These are phyloP conservation scores for Aegilops umbellulata DNA, from an alignment of 176 grass and related monocot genomes.

Conservation along the genomic window DNA sequence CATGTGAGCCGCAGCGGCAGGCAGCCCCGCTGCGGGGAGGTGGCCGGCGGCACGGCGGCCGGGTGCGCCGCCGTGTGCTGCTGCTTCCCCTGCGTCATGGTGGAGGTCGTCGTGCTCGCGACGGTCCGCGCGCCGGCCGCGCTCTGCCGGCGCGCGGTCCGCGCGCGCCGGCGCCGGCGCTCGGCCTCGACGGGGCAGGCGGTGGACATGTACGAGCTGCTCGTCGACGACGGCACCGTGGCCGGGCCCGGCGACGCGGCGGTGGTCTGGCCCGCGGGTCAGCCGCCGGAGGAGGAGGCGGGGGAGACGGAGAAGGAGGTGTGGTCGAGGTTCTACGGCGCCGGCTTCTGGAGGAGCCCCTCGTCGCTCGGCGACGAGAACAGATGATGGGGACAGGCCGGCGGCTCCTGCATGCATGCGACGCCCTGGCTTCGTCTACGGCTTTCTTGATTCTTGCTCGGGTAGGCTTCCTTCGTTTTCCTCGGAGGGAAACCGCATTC, in stretches of 20 bases:
- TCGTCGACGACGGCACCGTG: slow-evolving; percentile 24
- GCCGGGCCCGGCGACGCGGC: background rate
- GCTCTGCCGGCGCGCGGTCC: slow-evolving; percentile 46
- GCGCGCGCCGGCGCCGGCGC: slow-evolving; percentile 23
- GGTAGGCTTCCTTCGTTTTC: slow-evolving; percentile 32
- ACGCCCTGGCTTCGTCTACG: background rate
- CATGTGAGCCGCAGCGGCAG: background rate
- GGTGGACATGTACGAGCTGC: slow-evolving; percentile 52
- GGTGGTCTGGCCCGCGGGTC: background rate
- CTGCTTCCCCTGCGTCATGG: slow-evolving; percentile 67
- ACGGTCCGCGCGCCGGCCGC: slow-evolving; percentile 65
- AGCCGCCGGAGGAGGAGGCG: slow-evolving; percentile 7
- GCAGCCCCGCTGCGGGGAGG: slow-evolving; percentile 46
- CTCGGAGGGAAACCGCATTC: background rate
- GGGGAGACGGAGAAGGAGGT: slow-evolving; percentile 76
- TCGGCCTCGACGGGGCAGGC: slow-evolving; percentile 26
- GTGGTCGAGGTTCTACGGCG: slow-evolving; percentile 67
- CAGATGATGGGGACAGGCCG: slow-evolving; percentile 23
- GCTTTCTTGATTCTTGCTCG: background rate
- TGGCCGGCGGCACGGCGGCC: slow-evolving; percentile 73
- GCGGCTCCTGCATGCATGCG: background rate
- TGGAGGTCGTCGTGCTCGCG: slow-evolving; percentile 77
- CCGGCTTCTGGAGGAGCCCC: slow-evolving; percentile 90
- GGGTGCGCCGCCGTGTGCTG: slow-evolving; percentile 72
- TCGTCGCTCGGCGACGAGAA: slow-evolving; percentile 53